These are phyloP conservation scores for Neonectria hederae DNA, from an alignment of 2,329 filamentous ascomycete genomes.

Conservation along the genomic window DNA sequence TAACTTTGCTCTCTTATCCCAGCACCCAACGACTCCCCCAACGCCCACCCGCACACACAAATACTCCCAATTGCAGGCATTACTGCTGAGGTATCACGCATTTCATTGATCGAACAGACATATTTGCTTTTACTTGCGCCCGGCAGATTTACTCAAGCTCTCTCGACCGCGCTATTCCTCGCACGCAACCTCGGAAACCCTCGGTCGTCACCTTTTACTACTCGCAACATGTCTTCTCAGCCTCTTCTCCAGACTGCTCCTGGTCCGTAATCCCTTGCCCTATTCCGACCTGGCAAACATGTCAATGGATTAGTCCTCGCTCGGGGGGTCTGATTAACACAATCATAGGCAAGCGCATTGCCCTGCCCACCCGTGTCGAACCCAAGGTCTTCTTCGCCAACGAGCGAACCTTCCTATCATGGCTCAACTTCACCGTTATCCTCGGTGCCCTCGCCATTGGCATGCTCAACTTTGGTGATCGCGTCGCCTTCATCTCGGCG, in stretches of 20 bases:
- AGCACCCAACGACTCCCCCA: not conserved
- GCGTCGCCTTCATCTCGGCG: constrained; percentile 90
- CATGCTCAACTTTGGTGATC: constrained; percentile 97
- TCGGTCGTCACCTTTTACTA: not conserved
- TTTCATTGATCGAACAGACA: not conserved
- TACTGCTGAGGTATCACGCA: not conserved
- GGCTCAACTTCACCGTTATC: constrained; percentile 99
- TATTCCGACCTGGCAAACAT: not conserved
- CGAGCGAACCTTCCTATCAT: constrained; percentile 98
- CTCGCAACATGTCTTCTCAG: constrained; percentile 84
- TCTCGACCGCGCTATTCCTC: constrained; percentile 7
- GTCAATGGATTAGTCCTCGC: not conserved
- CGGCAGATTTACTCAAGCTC: constrained; percentile 4
- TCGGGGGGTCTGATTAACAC: constrained; percentile 25
- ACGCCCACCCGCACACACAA: not conserved
- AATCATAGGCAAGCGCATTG: constrained; percentile 91
- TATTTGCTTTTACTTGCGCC: not conserved
- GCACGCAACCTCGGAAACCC: not conserved
- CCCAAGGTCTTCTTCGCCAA: constrained; percentile 99
- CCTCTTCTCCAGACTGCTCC: constrained; percentile 94
- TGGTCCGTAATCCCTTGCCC: constrained; percentile 65
- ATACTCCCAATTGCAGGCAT: not conserved
- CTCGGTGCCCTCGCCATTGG: constrained; percentile 95
- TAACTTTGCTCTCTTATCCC: constrained; percentile 6
- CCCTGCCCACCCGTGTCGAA: constrained; percentile 96